Base-by-base conservation (phyloP, 2,329 filamentous ascomycete species). In the Microcyclospora tardicrescens region DNA sequence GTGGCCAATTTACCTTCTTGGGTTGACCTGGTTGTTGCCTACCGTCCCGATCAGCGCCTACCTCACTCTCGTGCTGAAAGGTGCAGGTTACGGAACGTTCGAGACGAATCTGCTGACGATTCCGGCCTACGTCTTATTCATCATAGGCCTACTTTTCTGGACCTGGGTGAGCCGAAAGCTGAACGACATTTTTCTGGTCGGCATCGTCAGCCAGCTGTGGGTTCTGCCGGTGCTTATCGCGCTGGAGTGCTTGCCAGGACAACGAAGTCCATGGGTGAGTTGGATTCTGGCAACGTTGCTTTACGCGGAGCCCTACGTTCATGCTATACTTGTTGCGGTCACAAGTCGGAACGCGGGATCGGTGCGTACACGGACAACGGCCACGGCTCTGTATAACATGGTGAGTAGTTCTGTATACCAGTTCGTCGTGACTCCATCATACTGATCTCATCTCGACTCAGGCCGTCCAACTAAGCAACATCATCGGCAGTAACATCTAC, bases 271-370 rank as follows among this genome's bases (percentile, higher is more conserved):
- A 37, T 64, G 62, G 61, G 53, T 51, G 5, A 54, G 53, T 13
- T 67, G 60, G 47, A 51, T 54, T 5, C 47, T 64, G 31, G 58
- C 60, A 28, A 59, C 58, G 6, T 45, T 66, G 29, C 49, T 65
- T 10, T 59, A 56, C 9, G 60, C 56, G 0, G 57, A 63, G 28
- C 62, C 62, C 0, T 66, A 64, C 38, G 59, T 63, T 35, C 68
- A 79, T 49, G 72, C 75, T 0, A 71, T 79, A 24, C 58, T 75
- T 2, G 75, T 79, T 0, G 74, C 68, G 0, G 71, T 75, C 57
- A 76, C 69, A 2, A 75, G 72, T 2, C 67, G 74, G 37, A 81
- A 81, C 50, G 71, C 74, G 2, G 75, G 77, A 44, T 66, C 69
- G 1, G 74, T 81, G 9, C 65, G 76, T 10, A 74, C 72, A 5